Base-by-base conservation (phyloP, 331 rosid species). In the Rosa hybrid region DNA sequence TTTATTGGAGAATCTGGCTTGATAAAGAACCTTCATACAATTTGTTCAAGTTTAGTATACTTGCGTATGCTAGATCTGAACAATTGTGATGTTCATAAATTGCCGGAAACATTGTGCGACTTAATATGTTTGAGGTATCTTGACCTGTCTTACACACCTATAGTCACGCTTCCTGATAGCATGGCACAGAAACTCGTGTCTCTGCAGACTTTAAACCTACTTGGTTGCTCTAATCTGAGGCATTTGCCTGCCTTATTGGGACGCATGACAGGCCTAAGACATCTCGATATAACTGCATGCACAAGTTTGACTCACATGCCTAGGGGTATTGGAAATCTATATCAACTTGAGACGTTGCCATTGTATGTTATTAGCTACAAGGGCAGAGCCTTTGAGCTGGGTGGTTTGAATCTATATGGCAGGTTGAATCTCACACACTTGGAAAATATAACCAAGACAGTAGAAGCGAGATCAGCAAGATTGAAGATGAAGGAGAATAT, bases 51-150 rank as follows among this genome's bases (percentile, higher is more conserved):
- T 17, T 85, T 82, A 53, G 63, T 7, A 48, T 75, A 65, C 38
- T 53, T 85, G 62, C 67, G 72, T 11, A 27, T 75, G n/a, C 38
- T 82, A 21, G 80, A 82, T 49, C 54, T 85, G 17, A 79, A 77
- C 16, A 75, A 82, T 2, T 50, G 74, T 56, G 80, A 72, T n/a
- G 42, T 71, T n/a, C 16, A 3, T 17, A 3, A 10, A 13, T 59
- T 82, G 9, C 79, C 70, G 0, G 68, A 72, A 10, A 64, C 81
- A 51, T n/a, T 81, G 13, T 71, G 75, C 8, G 59, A 30, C 11
- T 74, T 74, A 44, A 25, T 44, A n/a, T 73, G 57, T 38, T 65
- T 85, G 25, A 82, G 81, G 59, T 76, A 69, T n/a, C 80, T 85
- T 38, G 82, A 82, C 54, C 80, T 82, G 3, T 79, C 82, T 4